Conservation (phyloP, 2,329 filamentous ascomycete genomes). For the Ceratocystis smalleyi region DNA sequence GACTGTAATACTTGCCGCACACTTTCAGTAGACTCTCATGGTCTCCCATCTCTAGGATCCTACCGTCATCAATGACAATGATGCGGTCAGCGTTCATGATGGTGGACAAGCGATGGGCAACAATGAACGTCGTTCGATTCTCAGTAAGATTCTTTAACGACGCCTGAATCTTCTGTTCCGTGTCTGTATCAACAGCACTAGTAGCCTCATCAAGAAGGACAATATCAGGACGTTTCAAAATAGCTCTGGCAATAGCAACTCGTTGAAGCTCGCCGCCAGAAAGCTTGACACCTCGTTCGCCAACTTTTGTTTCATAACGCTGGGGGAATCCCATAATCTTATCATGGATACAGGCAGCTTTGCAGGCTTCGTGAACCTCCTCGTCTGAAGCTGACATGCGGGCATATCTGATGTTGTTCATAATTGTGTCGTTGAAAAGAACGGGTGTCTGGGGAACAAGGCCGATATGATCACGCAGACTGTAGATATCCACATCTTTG, state of each 20-base stretch:
- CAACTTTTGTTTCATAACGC: constrained; percentile 37
- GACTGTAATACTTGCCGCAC: constrained; percentile 45
- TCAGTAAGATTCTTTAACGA: constrained; percentile 43
- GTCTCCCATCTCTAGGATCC: constrained; percentile 46
- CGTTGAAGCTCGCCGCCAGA: constrained; percentile 53
- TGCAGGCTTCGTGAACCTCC: constrained; percentile 39
- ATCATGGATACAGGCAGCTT: constrained; percentile 42
- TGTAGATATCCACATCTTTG: constrained; percentile 36
- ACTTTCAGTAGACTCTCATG: constrained; percentile 42
- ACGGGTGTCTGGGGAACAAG: constrained; percentile 41
- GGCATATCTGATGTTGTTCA: constrained; percentile 45
- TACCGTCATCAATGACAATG: constrained; percentile 47
- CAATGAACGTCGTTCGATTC: constrained; percentile 50
- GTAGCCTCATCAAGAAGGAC: constrained; percentile 68
- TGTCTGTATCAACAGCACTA: constrained; percentile 57
- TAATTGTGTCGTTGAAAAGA: constrained; percentile 42
- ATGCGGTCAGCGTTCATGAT: constrained; percentile 55
- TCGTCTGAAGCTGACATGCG: constrained; percentile 38
- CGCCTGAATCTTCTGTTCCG: constrained; percentile 50
- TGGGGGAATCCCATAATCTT: constrained; percentile 40
- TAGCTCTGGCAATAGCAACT: constrained; percentile 52
- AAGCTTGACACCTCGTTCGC: constrained; percentile 41
- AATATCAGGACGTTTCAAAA: constrained; percentile 59
- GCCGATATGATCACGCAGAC: constrained; percentile 38
- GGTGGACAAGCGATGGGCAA: constrained; percentile 55